Conservation (phyloP, 495 filamentous ascomycete species). For the Elasticomyces elasticus region DNA sequence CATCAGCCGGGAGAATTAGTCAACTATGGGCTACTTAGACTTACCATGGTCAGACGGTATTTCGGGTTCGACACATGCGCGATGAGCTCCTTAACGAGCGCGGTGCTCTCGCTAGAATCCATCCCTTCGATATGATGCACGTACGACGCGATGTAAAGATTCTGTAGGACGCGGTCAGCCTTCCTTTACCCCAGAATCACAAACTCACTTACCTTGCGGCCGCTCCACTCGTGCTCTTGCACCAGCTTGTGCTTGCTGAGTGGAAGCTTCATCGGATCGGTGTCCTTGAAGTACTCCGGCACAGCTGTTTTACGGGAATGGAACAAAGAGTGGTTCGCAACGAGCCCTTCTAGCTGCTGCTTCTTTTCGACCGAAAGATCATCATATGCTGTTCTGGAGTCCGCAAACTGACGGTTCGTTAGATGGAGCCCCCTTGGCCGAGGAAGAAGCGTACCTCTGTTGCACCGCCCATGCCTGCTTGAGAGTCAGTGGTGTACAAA, state of each 20-base stretch:
- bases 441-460: conserved; percentile 35
- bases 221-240: conserved; percentile 44
- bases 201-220: conserved; percentile 34
- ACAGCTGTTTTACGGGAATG: conserved; percentile 45
- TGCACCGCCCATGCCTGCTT: conserved; percentile 38
- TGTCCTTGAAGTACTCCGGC: conserved; percentile 39
- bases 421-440: no score
- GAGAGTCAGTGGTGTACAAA: background rate
- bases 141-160: conserved; percentile 46
- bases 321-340: conserved; percentile 45
- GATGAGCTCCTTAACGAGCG: conserved; percentile 39
- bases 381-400: conserved; percentile 45
- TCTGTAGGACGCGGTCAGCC: no score
- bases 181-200: no score
- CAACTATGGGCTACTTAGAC: no score
- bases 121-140: conserved; percentile 46
- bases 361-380: conserved; percentile 35
- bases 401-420: conserved; percentile 37
- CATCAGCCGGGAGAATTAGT: no score
- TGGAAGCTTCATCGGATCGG: conserved; percentile 34
- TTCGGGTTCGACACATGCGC: conserved; percentile 40
- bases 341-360: conserved; percentile 36
- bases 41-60: conserved; percentile 34
- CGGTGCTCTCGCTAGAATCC: conserved; percentile 26
- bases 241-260: conserved; percentile 42